Conservation (phyloP, 495 filamentous ascomycete genomes). For the Neurospora terricola region DNA sequence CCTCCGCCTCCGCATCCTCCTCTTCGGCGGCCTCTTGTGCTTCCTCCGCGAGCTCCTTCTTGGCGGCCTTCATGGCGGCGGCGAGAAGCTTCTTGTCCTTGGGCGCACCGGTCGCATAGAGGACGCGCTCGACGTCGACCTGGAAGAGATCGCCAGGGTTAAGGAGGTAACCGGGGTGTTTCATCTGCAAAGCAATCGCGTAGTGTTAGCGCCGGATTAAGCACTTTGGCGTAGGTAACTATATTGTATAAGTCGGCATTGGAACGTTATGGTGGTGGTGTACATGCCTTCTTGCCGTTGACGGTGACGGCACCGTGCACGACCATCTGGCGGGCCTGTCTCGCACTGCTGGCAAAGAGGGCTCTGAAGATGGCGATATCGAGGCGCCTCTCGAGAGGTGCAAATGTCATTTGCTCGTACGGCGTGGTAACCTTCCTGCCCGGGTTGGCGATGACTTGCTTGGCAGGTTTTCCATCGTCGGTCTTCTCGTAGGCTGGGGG, state of each 20-base stretch:
- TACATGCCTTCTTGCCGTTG: conserved; percentile 81
- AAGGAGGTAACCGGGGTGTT: conserved; percentile 82
- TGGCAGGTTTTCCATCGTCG: neutral
- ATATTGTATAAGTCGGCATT: neutral
- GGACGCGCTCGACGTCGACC: conserved; percentile 77
- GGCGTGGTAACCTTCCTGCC: conserved; percentile 40
- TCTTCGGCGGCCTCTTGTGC: conserved; percentile 14
- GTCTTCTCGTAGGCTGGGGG: neutral
- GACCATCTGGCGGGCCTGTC: conserved; percentile 90
- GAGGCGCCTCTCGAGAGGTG: conserved; percentile 78
- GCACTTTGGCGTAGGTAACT: neutral
- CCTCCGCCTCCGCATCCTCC: conserved; percentile 10
- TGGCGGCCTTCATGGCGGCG: neutral
- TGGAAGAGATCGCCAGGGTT: conserved; percentile 98
- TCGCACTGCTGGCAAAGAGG: conserved; percentile 87
- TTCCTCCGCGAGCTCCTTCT: conserved; percentile 14
- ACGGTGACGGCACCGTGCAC: conserved; percentile 89
- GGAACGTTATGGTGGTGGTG: neutral
- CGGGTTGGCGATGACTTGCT: neutral
- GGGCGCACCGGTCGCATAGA: conserved; percentile 71
- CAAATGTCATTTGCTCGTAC: conserved; percentile 88
- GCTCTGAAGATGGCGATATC: conserved; percentile 88
- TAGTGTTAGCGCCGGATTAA: conserved; percentile 2
- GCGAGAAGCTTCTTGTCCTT: conserved; percentile 3
- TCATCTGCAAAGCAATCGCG: conserved; percentile 51